phyloP scores from a whole-genome alignment of 1,139 yeast genomes.

The Pichia norvegensis region DNA sequence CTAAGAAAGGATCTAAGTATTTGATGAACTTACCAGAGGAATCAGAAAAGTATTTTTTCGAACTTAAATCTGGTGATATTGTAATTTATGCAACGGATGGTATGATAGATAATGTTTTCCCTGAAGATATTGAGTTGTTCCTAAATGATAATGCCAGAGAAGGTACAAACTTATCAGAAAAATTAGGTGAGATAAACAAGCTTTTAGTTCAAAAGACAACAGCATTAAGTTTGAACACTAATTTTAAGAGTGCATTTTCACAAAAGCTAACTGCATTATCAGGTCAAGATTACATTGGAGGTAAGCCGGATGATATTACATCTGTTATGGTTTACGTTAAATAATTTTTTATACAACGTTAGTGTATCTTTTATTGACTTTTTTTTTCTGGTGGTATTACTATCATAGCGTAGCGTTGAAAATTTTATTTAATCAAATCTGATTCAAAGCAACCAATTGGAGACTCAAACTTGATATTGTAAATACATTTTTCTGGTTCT shows the following conservation, averaged over 20 bases:
- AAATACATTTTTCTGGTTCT: slow-evolving; percentile 88
- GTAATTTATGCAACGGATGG: slow-evolving; percentile 91
- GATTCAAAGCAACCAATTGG: slow-evolving; percentile 59
- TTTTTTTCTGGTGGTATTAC: too few species aligned
- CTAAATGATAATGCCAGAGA: slow-evolving; percentile 19
- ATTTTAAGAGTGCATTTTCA: slow-evolving; percentile 79
- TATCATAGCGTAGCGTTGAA: background rate
- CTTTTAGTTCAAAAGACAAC: slow-evolving; percentile 64
- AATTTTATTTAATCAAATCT: slow-evolving; percentile 5
- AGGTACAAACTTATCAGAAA: slow-evolving; percentile 10
- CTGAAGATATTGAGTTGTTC: slow-evolving; percentile 56
- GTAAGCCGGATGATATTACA: slow-evolving; percentile 93
- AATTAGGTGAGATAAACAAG: slow-evolving; percentile 26
- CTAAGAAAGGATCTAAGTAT: slow-evolving; percentile 48
- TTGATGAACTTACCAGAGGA: slow-evolving; percentile 50
- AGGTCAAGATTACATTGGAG: slow-evolving; percentile 72
- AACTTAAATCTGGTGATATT: slow-evolving; percentile 60
- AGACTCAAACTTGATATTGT: slow-evolving; percentile 50
- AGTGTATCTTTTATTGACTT: too few species aligned
- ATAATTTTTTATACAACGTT: too few species aligned
- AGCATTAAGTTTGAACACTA: slow-evolving; percentile 60
- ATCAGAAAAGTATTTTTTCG: slow-evolving; percentile 34
- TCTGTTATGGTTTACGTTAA: slow-evolving; percentile 61
- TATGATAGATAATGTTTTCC: slow-evolving; percentile 74
- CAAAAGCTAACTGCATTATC: slow-evolving; percentile 62